phyloP scores from a whole-genome alignment of 345 rosid genomes.

The Syzygium aromaticum region DNA sequence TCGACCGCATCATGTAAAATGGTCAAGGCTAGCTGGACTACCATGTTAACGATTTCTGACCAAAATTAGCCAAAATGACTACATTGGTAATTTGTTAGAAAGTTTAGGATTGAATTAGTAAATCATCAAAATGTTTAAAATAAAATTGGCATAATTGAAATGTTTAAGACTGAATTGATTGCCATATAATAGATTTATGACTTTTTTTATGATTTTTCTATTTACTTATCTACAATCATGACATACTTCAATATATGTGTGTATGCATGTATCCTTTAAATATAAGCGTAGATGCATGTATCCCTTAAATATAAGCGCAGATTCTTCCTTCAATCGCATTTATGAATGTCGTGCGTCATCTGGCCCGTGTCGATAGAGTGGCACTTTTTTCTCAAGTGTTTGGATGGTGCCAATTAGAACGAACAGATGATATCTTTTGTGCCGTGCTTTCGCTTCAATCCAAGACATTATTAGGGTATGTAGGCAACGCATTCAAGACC shows the following conservation, averaged over 20 bases:
- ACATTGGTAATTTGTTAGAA: neutral
- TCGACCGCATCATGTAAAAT: fast-evolving
- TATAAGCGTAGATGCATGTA: neutral
- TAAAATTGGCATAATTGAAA: neutral
- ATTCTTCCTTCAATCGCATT: neutral
- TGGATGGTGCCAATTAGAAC: neutral
- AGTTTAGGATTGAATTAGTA: too few relatives aligned
- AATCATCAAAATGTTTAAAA: fast-evolving
- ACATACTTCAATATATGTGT: neutral
- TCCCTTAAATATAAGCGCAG: neutral
- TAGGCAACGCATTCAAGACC: neutral
- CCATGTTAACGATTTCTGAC: fast-evolving
- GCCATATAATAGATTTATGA: fast-evolving
- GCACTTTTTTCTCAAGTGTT: neutral
- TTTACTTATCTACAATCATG: neutral
- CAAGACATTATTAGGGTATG: neutral
- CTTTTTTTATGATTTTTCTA: neutral
- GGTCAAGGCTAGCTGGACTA: fast-evolving
- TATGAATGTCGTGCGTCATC: neutral
- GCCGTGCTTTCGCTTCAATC: neutral
- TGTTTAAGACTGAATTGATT: fast-evolving
- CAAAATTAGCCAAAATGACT: fast-evolving
- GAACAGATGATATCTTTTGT: neutral
- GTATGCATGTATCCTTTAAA: neutral
- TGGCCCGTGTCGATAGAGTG: neutral